Base-by-base conservation (phyloP, 176 grass and related monocot genomes). In the Carex myosuroides region DNA sequence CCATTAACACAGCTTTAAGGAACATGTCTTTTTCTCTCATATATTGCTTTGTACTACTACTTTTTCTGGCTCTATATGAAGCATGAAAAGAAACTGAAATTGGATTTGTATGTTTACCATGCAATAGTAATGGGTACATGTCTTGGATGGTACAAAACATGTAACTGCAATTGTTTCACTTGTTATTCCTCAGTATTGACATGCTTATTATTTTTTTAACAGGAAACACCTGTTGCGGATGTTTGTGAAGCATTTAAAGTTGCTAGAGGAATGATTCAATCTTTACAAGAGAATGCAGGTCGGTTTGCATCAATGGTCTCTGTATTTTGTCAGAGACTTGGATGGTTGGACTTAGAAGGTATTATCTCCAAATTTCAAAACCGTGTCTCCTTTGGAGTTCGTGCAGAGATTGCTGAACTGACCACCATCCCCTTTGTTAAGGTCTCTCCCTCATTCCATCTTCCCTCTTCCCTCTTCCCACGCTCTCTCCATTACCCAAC, bases 281-380 rank as follows among this genome's bases (percentile, higher is more conserved):
- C 84, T 14, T 88, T 98, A 73, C 95, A 98, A 85, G 95, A 98
- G 89, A 98, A 94, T 88, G 95, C 95, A 85, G 95, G 95, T 79
- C 94, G 95, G 78, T 98, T 98, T 87, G 89, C 95, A 72, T 90
- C 89, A 87, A 98, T 98, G 95, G 92, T 98, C 78, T 98, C 95
- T 82, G 85, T 89, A 56, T 98, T 98, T 84, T 98, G 92, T 85
- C 91, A 98, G 74, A 94, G 95, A 75, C 89, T 98, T 88, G 95
- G 95, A 22, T 98, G 95, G 95, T 82, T 91, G 83, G 95, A 98
- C 85, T 91, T 98, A 84, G 90, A 94, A 85, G 92, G 95, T 26
- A 92, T 98, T 84, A 84, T 98, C 87, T 85, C 90, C 17, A 98
- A 94, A 87, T 98, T 98, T 71, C 95, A 98, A 86, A 98, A 98